Base-by-base conservation (phyloP, 768 basidiomycete species). In the Guyanaporus albipodus region DNA sequence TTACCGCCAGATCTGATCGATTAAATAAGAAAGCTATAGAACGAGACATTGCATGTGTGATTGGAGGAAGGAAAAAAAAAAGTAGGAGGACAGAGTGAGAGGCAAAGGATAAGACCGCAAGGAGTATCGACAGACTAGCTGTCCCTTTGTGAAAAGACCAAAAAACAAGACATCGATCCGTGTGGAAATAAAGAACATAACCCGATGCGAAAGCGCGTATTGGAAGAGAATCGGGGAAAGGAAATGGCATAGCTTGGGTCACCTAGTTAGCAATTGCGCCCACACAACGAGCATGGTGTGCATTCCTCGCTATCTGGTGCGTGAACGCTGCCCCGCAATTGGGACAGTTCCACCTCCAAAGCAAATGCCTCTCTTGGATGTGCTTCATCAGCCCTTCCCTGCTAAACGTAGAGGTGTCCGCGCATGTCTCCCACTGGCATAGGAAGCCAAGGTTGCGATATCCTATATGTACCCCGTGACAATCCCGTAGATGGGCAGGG, bases 371-470 rank as follows among this genome's bases (percentile, higher is more conserved):
- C 42, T 66, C 63, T 33, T 56, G 60, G 7, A 64, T 51, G 19
- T 64, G 62, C 26, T 14, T 54, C 58, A 58, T 37, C 49, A 64
- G 21, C 15, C 42, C 54, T 3, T 55, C 61, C 27, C 35, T 64
- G 35, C 14, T 59, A n/a, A 48, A 54, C 7, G 37, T 8, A 21
- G 54, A 50, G 28, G 35, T 8, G 9, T 64, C 63, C 2, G 50
- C 15, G 27, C 62, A 64, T 21, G 41, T 45, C 15, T 63, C 60
- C 62, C 62, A 64, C 8, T 27, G 49, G 42, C 62, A 64, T 33
- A 31, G 15, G 33, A 60, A 58, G 10, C 47, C 37, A 12, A 42
- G 6, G 24, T 26, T 28, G 14, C 28, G 53, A 18, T 51, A 46
- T 39, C 38, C 48, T 3, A 23, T 27, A 22, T 48, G 46, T 37